Evolutionary conservation across 1,284 basidiomycete species (phyloP).

Genomic region (Phylloboletellus chloephorus): DNA sequence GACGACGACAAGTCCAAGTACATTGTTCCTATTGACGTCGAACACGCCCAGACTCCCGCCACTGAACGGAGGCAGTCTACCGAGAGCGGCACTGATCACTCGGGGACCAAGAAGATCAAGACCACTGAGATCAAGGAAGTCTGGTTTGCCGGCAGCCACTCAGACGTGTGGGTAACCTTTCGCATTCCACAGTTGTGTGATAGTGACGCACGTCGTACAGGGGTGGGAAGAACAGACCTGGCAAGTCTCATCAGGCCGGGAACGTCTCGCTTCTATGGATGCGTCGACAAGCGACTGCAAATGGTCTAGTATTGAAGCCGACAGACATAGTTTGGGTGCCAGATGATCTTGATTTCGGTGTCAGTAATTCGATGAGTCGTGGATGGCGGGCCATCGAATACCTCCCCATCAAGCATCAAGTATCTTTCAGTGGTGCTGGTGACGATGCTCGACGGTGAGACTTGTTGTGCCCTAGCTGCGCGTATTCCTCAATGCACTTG

Average conservation of each 20-base stretch:
- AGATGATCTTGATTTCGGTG: conserved; percentile 22
- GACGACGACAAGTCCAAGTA: conserved; percentile 12
- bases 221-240: conserved; percentile 19
- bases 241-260: conserved; percentile 17
- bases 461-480: not conserved
- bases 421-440: conserved; percentile 15
- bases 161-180: conserved; percentile 27
- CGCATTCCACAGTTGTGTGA: not conserved
- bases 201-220: conserved; percentile 11
- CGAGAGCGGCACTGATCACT: not conserved
- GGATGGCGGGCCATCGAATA: conserved; percentile 23
- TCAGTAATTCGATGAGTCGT: conserved; percentile 17
- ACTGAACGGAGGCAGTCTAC: not conserved
- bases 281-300: conserved; percentile 21
- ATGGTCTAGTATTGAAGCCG: conserved; percentile 21
- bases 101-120: conserved; percentile 1
- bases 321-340: conserved; percentile 25
- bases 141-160: conserved; percentile 33
- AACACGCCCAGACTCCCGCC: not conserved
- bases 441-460: conserved; percentile 18
- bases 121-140: conserved; percentile 26
- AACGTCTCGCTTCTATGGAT: conserved; percentile 29
- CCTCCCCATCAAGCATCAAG: conserved; percentile 27
- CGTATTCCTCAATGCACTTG: not conserved
- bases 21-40: not conserved